Evolutionary conservation across 75 land plant genomes (phyloP).

Genomic region (Cryptomeria japonica): DNA sequence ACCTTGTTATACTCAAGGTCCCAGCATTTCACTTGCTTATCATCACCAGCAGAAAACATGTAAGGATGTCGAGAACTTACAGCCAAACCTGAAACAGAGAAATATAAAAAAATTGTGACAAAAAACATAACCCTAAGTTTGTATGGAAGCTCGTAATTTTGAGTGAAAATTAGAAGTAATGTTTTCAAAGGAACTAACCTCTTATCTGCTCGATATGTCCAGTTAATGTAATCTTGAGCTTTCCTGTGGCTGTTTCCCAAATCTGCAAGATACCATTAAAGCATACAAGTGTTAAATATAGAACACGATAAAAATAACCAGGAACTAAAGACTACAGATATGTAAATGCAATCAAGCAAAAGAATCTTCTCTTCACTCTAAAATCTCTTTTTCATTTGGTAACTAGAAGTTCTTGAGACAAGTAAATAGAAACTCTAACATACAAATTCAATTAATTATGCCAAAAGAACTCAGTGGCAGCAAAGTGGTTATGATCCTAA

Average conservation of each 20-base stretch:
- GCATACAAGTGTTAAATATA: background rate
- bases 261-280: constrained; percentile 43
- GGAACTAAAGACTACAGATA: background rate
- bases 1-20: constrained; percentile 99
- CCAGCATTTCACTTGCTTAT: constrained; percentile 99
- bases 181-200: constrained; percentile 43
- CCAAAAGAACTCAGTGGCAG: too few relatives aligned
- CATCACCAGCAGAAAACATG: constrained; percentile 99
- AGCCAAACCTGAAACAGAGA: constrained; percentile 78
- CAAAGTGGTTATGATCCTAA: too few relatives aligned
- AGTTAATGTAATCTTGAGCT: constrained; percentile 88
- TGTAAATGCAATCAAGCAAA: background rate
- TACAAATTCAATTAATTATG: background rate
- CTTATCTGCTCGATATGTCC: constrained; percentile 99
- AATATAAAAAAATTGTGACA: background rate
- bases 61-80: constrained; percentile 88
- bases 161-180: constrained; percentile 3
- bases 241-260: constrained; percentile 90
- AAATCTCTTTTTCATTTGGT: background rate
- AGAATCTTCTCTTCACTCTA: background rate
- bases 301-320: background rate
- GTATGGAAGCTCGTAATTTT: background rate
- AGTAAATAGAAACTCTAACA: background rate
- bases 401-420: background rate
- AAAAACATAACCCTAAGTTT: background rate